These are phyloP conservation scores for Aspergillus diversus DNA, from an alignment of 495 filamentous ascomycete genomes.

Conservation along the genomic window DNA sequence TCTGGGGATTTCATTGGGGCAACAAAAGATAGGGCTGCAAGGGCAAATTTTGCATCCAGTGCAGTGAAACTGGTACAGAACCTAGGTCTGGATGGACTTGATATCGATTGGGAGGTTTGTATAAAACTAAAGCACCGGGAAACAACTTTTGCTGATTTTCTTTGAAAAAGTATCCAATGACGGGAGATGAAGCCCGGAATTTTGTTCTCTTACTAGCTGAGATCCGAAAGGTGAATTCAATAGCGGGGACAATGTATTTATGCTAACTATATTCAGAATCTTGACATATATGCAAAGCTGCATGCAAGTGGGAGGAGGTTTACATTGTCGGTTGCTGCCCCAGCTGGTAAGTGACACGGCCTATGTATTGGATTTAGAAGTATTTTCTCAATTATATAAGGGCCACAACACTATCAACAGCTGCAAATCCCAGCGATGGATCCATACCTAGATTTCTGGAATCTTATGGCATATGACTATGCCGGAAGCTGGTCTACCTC, in stretches of 20 bases:
- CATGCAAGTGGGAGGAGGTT: conserved; percentile 57
- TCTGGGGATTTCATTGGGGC: conserved; percentile 79
- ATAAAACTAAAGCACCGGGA: neutral
- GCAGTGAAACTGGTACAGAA: conserved; percentile 69
- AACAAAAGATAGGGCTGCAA: conserved; percentile 55
- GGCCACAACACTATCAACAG: conserved; percentile 62
- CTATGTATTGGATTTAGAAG: neutral
- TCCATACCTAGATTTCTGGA: conserved; percentile 65
- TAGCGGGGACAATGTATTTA: too few species aligned
- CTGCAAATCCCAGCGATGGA: conserved; percentile 67
- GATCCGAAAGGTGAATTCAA: conserved; percentile 40
- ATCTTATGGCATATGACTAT: conserved; percentile 82
- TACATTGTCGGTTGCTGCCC: conserved; percentile 68
- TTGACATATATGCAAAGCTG: conserved; percentile 63
- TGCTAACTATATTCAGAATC: too few species aligned
- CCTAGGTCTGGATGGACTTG: conserved; percentile 64
- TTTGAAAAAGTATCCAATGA: conserved; percentile 39
- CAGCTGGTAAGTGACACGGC: conserved; percentile 22
- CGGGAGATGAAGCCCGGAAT: conserved; percentile 57
- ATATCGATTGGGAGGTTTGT: conserved; percentile 60
- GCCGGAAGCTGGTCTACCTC: conserved; percentile 69
- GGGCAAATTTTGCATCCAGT: conserved; percentile 68
- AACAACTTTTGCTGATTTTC: neutral
- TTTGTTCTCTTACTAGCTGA: conserved; percentile 65
- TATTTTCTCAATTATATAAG: conserved; percentile 16